A percentile compares a stretch with the other conserved stretches of the same genome.
phyloP scores from a whole-genome alignment of 805 yeast species.

The Scheffersomyces ergatensis region DNA sequence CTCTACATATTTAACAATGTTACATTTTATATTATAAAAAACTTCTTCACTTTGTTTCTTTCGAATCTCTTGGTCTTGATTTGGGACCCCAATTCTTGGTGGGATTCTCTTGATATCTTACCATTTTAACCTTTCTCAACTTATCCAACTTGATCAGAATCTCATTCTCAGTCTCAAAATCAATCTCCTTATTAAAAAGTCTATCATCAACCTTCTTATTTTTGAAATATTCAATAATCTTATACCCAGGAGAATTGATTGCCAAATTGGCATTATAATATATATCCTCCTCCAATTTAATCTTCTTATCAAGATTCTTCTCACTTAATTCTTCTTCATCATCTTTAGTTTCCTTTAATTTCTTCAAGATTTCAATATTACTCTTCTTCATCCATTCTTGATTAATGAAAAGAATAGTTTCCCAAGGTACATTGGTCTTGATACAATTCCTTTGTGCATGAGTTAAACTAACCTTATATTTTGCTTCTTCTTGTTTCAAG shows the following conservation, averaged over 20 bases:
- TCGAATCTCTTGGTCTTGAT: slow-evolving; percentile 50
- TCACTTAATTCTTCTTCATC: slow-evolving; percentile 7
- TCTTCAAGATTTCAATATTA: slow-evolving; percentile 25
- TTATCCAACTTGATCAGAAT: slow-evolving; percentile 55
- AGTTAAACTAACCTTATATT: slow-evolving; percentile 77
- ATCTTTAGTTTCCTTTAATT: slow-evolving; percentile 10
- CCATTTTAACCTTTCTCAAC: slow-evolving; percentile 74
- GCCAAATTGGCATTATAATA: slow-evolving; percentile 43
- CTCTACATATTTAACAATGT: too few relatives aligned
- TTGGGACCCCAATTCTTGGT: slow-evolving; percentile 97
- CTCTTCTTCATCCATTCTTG: slow-evolving; percentile 51
- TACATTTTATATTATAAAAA: too few relatives aligned
- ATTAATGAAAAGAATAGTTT: slow-evolving; percentile 68
- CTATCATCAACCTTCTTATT: slow-evolving; percentile 15
- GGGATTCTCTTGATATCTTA: slow-evolving; percentile 90
- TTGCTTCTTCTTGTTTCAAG: too few relatives aligned
- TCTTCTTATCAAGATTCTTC: slow-evolving; percentile 11
- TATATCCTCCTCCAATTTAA: slow-evolving; percentile 22
- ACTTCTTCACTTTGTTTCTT: too few relatives aligned
- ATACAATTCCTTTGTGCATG: slow-evolving; percentile 85
- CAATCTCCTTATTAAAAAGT: slow-evolving; percentile 26
- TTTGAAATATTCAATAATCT: slow-evolving; percentile 44
- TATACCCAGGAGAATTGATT: slow-evolving; percentile 46
- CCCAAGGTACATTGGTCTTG: slow-evolving; percentile 90
- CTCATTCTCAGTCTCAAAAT: slow-evolving; percentile 61